These are phyloP conservation scores for Piromyces finnis DNA, from an alignment of 192 early-diverging fungal species.

Conservation along the genomic window DNA sequence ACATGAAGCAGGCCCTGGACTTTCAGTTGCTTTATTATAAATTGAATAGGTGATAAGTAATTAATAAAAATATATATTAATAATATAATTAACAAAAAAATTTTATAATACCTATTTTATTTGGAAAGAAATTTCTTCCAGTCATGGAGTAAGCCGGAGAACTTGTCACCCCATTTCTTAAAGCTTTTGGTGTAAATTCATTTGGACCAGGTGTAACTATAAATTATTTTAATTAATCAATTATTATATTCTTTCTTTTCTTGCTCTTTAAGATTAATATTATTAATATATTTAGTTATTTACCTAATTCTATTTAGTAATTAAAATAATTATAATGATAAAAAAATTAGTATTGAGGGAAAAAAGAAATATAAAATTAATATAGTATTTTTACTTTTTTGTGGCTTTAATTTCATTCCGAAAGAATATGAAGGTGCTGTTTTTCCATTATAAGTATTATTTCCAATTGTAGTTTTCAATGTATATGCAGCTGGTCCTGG, in stretches of 20 bases:
- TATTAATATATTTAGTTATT: no score
- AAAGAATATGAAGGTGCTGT: background rate
- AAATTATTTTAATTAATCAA: no score
- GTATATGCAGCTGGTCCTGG: background rate
- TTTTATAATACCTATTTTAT: background rate
- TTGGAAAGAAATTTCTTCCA: background rate
- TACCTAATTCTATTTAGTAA: no score
- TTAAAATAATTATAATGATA: no score
- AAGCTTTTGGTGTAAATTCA: background rate
- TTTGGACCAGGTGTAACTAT: background rate
- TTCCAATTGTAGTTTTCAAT: background rate
- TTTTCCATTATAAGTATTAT: background rate
- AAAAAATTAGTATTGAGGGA: no score
- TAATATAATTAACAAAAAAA: no score
- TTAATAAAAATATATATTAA: no score
- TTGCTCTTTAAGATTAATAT: no score
- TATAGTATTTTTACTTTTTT: no score
- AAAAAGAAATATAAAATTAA: no score
- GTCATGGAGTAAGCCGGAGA: background rate
- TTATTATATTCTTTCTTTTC: no score
- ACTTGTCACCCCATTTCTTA: background rate
- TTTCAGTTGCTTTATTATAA: background rate
- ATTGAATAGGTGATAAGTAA: no score
- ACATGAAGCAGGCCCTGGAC: background rate
- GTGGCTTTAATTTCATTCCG: background rate